A percentile compares a stretch with the other conserved stretches of the same genome.
phyloP scores from a whole-genome alignment of 164 flowering plant genomes.

The Akebia trifoliata region DNA sequence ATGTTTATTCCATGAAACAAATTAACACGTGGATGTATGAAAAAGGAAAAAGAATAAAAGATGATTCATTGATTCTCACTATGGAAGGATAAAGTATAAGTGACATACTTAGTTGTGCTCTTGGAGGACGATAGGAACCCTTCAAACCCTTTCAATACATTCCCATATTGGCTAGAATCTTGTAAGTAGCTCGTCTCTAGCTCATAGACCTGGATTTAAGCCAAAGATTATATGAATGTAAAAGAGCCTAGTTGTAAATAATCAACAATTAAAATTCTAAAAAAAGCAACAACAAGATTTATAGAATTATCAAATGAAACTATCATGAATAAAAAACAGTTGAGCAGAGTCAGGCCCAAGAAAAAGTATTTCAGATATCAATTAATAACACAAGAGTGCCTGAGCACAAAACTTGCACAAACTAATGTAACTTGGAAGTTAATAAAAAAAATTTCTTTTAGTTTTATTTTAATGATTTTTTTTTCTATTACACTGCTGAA shows the following conservation, averaged over 20 bases:
- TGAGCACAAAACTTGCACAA: too few species aligned
- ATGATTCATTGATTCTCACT: not conserved
- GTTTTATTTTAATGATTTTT: too few species aligned
- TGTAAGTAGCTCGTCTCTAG: constrained; percentile 93
- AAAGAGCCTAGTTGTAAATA: not conserved
- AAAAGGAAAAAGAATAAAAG: not conserved
- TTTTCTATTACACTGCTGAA: too few species aligned
- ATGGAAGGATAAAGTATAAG: not conserved
- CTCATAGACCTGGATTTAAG: constrained; percentile 61
- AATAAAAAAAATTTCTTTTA: too few species aligned
- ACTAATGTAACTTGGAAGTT: too few species aligned
- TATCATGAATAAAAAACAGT: not conserved
- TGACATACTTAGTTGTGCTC: constrained; percentile 69
- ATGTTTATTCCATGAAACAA: too few species aligned
- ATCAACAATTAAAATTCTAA: not conserved
- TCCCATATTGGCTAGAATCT: constrained; percentile 93
- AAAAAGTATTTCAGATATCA: not conserved
- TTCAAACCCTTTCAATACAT: constrained; percentile 93
- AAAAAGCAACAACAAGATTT: not conserved
- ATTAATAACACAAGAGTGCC: not conserved
- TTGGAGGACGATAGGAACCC: constrained; percentile 89
- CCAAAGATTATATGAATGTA: not conserved
- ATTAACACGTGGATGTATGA: too few species aligned
- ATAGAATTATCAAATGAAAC: constrained; percentile 6
- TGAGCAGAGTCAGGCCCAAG: not conserved